Evolutionary conservation across 2,329 filamentous ascomycete species (phyloP), one percentile per base, ranked within the genome.

Genomic region (Coniochaeta sp.): DNA sequence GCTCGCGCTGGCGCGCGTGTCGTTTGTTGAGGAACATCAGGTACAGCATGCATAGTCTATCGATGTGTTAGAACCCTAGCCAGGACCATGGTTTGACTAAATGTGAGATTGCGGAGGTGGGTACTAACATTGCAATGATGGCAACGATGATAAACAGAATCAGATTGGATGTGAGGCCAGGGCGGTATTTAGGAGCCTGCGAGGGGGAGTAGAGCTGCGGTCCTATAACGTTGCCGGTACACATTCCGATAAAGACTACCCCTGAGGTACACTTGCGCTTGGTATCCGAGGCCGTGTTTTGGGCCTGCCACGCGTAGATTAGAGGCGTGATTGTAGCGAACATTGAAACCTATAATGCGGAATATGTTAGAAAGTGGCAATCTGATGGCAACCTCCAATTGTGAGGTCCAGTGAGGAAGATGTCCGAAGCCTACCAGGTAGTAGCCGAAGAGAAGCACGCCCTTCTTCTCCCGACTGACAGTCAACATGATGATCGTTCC

Each of bases 221-320:
- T 0, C 86, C 47, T 6, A 82, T 30, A 14, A 59, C 50, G 64
- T 89, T 88, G 8, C 85, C 86, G 1, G 81, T 80, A 57, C 81
- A 85, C 64, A 84, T 81, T 7, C 84, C 84, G 28, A 88, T 75
- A 63, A 88, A 86, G 3, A 88, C 72, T 16, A 85, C 78, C 1
- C 77, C 83, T 0, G 84, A 87, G 0, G 81, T 87, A 2, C 83
- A 79, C 67, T 88, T 88, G 62, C 84, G 81, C 69, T 89, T 89
- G 0, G 86, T 89, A 61, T 89, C 85, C 0, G 86, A 86, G 1
- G 78, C 86, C 0, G 86, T 84, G 63, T 86, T 86, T 57, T 83
- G 81, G 0, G 78, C 79, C 0, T 77, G 79, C 81, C 81, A 84
- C 0, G 79, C 79, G 66, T 83, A 84, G 24, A 85, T 79, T 58